Evolutionary conservation across 352 stramenopile species (phyloP).

Genomic region (Globisporangium polare): DNA sequence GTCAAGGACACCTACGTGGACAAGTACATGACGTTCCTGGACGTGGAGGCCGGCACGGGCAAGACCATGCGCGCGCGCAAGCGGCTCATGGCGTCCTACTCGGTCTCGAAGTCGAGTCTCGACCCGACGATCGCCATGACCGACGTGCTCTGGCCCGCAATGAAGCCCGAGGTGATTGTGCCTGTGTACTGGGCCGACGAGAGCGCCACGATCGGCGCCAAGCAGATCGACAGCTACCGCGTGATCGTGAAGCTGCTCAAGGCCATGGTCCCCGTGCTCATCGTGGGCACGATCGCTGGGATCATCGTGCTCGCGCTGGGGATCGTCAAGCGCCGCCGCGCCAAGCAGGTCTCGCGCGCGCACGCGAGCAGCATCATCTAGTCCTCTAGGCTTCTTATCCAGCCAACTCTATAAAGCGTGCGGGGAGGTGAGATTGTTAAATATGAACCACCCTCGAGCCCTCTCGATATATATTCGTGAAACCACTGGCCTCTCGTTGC

Average conservation of each 20-base stretch:
- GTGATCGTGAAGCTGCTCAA: slow-evolving; percentile 35
- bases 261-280: slow-evolving; percentile 53
- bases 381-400: slow-evolving; percentile 20
- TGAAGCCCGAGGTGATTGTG: slow-evolving; percentile 53
- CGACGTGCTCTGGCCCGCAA: slow-evolving; percentile 52
- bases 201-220: slow-evolving; percentile 33
- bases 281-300: slow-evolving; percentile 53
- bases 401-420: not conserved
- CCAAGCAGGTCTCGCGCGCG: slow-evolving; percentile 21
- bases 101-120: slow-evolving; percentile 36
- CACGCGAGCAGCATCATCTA: slow-evolving; percentile 28
- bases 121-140: slow-evolving; percentile 45
- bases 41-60: slow-evolving; percentile 59
- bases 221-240: slow-evolving; percentile 46
- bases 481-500: not conserved
- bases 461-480: slow-evolving; percentile 1
- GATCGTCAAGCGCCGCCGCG: slow-evolving; percentile 39
- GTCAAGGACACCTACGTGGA: slow-evolving; percentile 37
- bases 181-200: slow-evolving; percentile 63
- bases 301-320: slow-evolving; percentile 31
- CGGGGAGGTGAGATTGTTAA: not conserved
- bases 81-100: slow-evolving; percentile 55
- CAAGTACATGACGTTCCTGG: slow-evolving; percentile 54
- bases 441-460: not conserved
- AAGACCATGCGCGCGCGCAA: slow-evolving; percentile 71